Evolutionary conservation across 129 eudicot genomes (phyloP).

Genomic region (Tanacetum coccineum): DNA sequence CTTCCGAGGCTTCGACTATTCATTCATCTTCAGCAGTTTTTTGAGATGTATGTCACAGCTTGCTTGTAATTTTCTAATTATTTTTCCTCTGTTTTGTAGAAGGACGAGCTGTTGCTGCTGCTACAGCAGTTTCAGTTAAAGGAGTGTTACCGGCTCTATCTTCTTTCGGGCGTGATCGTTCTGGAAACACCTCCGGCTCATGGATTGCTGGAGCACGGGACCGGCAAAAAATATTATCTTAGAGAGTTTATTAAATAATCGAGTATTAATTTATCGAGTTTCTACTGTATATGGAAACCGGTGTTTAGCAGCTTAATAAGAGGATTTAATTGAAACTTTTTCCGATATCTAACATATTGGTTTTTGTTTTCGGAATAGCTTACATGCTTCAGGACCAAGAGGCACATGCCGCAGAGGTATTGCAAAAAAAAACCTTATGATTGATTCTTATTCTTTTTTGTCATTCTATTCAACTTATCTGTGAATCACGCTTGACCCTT

Average conservation of each 20-base stretch:
- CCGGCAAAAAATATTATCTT: constrained; percentile 36
- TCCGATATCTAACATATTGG: background rate
- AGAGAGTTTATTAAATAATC: constrained; percentile 34
- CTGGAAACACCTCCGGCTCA: constrained; percentile 55
- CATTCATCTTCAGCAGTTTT: background rate
- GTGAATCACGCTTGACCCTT: constrained; percentile 1
- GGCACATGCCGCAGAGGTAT: constrained; percentile 87
- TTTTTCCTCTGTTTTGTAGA: constrained; percentile 33
- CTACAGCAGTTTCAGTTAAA: constrained; percentile 58
- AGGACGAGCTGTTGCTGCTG: constrained; percentile 67
- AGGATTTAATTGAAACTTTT: background rate
- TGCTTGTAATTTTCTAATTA: constrained; percentile 2
- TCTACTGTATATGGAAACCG: constrained; percentile 14
- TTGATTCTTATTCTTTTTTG: background rate
- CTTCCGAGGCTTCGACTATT: background rate
- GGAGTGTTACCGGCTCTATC: constrained; percentile 60
- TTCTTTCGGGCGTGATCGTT: constrained; percentile 50
- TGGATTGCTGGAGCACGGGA: constrained; percentile 74
- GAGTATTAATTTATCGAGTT: constrained; percentile 37
- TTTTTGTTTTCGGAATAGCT: constrained; percentile 35
- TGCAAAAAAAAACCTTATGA: background rate
- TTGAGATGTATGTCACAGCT: background rate
- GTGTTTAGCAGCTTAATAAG: background rate
- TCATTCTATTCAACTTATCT: background rate
- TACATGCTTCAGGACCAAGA: constrained; percentile 93